These are phyloP conservation scores for Hsuehochloa calcarea DNA, from an alignment of 176 grass and related monocot genomes.

Conservation along the genomic window DNA sequence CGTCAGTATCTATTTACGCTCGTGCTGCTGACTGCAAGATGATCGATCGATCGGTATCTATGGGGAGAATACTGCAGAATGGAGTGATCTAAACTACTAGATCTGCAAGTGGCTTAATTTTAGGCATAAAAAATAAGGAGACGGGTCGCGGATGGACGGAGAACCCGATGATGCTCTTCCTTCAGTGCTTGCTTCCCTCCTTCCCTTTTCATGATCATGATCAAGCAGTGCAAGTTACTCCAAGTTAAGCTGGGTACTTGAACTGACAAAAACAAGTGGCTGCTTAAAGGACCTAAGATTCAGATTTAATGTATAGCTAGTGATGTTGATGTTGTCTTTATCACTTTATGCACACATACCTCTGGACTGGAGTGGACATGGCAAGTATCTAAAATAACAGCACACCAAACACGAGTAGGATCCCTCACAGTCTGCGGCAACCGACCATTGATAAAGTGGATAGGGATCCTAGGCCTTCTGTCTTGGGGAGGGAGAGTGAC, in stretches of 20 bases:
- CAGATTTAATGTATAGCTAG: background rate
- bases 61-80: background rate
- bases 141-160: no score
- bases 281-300: background rate
- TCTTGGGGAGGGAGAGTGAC: no score
- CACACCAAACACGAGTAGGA: no score
- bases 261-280: background rate
- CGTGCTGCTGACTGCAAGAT: background rate
- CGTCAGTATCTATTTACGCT: background rate
- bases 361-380: no score
- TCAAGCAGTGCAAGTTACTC: background rate
- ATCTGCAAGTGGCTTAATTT: background rate
- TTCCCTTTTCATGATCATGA: background rate
- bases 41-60: no score
- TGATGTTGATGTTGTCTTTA: no score
- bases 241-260: background rate
- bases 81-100: background rate
- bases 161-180: background rate
- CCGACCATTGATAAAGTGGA: no score
- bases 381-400: no score
- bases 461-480: no score
- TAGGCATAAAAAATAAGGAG: background rate
- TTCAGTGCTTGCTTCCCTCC: background rate
- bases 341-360: no score
- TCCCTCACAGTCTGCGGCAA: no score